phyloP scores from a whole-genome alignment of 192 early-diverging fungal genomes.

The Coemansia sp. region DNA sequence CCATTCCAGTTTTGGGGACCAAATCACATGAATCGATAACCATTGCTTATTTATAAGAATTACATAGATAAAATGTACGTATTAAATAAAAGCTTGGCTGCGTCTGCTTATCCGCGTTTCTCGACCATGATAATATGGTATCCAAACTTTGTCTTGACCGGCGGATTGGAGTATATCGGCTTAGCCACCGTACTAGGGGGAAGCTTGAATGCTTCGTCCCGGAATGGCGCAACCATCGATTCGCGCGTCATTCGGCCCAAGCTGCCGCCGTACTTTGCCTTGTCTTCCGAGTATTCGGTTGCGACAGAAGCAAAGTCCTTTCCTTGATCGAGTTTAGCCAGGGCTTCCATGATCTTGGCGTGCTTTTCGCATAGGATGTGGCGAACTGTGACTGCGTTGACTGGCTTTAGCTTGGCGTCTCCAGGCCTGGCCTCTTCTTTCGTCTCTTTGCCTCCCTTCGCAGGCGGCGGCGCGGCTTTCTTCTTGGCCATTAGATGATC shows the following conservation, averaged over 20 bases:
- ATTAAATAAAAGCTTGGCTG: no score
- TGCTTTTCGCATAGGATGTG: slow-evolving; percentile 88
- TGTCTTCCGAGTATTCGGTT: slow-evolving; percentile 74
- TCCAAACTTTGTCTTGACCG: slow-evolving; percentile 70
- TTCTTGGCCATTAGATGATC: slow-evolving; percentile 21
- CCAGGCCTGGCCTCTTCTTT: slow-evolving; percentile 18
- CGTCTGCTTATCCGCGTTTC: slow-evolving; percentile 54
- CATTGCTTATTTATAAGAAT: no score
- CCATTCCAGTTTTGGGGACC: slow-evolving; percentile 1
- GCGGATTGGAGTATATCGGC: slow-evolving; percentile 70
- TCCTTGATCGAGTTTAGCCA: slow-evolving; percentile 60
- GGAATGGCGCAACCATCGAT: slow-evolving; percentile 71
- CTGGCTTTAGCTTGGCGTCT: slow-evolving; percentile 59
- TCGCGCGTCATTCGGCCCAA: slow-evolving; percentile 79
- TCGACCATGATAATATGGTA: slow-evolving; percentile 91
- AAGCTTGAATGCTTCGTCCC: slow-evolving; percentile 76
- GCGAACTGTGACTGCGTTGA: slow-evolving; percentile 63
- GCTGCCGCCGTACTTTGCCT: slow-evolving; percentile 73
- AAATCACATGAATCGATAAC: slow-evolving; percentile 6
- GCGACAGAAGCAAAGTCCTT: slow-evolving; percentile 68
- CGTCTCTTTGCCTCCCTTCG: not conserved
- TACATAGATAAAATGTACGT: not conserved
- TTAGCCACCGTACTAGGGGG: slow-evolving; percentile 60
- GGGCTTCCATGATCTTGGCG: slow-evolving; percentile 64
- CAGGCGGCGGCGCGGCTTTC: slow-evolving; percentile 5